Evolutionary conservation across 257 asterid species (phyloP).

Genomic region (Salvia miltiorrhiza): DNA sequence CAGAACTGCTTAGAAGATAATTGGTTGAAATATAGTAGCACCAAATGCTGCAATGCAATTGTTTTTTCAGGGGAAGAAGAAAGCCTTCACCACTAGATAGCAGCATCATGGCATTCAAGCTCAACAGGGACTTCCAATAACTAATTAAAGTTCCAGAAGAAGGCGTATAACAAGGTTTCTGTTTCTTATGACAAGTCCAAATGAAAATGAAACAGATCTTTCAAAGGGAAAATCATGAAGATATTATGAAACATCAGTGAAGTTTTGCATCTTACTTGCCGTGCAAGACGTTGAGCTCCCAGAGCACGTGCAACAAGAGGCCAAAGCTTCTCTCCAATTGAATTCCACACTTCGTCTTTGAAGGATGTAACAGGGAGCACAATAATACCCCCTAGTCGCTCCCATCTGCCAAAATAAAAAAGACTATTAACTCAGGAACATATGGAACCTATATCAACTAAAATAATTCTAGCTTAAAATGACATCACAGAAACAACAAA

Average conservation of each 20-base stretch:
- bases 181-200: neutral
- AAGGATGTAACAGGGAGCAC: slow-evolving; percentile 83
- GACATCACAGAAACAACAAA: neutral
- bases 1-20: neutral
- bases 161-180: neutral
- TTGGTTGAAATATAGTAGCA: slow-evolving; percentile 4
- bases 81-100: neutral
- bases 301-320: slow-evolving; percentile 70
- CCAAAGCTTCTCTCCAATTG: slow-evolving; percentile 76
- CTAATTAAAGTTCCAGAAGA: neutral
- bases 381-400: slow-evolving; percentile 76
- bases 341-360: slow-evolving; percentile 70
- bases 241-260: neutral
- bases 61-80: neutral
- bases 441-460: slow-evolving; percentile 13
- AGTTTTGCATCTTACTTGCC: slow-evolving; percentile 53
- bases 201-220: neutral
- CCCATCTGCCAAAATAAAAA: slow-evolving; percentile 66
- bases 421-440: slow-evolving; percentile 10
- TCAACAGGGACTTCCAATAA: slow-evolving; percentile 2
- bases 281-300: slow-evolving; percentile 80
- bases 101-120: neutral
- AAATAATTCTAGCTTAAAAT: neutral
- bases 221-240: slow-evolving; percentile 1
- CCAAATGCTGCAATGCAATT: neutral